These are phyloP conservation scores for Claviceps arundinis DNA, from an alignment of 2,329 filamentous ascomycete species.

Conservation along the genomic window DNA sequence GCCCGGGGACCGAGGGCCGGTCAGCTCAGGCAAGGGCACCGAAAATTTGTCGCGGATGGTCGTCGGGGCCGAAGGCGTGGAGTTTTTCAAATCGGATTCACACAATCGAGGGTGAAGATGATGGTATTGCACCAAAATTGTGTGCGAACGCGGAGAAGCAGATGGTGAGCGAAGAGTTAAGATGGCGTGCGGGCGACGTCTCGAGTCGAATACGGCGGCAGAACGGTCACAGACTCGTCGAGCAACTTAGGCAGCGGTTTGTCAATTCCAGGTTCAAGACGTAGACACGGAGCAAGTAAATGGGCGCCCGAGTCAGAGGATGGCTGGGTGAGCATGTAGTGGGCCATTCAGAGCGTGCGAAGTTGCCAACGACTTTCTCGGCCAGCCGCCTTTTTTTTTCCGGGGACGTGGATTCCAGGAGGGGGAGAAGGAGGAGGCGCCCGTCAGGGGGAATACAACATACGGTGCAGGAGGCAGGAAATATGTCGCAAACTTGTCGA, in stretches of 20 bases:
- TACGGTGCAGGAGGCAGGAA: background rate
- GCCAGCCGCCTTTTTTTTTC: constrained; percentile 26
- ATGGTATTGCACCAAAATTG: background rate
- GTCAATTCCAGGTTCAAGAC: constrained; percentile 11
- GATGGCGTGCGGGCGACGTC: background rate
- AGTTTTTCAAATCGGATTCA: background rate
- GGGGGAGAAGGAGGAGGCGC: background rate
- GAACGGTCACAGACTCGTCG: background rate
- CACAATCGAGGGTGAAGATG: background rate
- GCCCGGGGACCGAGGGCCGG: constrained; percentile 26
- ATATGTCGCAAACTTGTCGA: too few species aligned
- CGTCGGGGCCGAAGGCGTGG: background rate
- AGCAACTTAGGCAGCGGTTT: constrained; percentile 5
- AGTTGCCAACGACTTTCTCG: constrained; percentile 15
- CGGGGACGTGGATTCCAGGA: constrained; percentile 7
- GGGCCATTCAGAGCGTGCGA: constrained; percentile 14
- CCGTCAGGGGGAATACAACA: constrained; percentile 3
- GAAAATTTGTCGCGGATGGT: background rate
- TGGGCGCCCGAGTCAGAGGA: constrained; percentile 24
- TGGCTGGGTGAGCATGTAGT: constrained; percentile 32
- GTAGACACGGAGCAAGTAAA: constrained; percentile 17
- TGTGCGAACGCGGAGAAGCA: background rate
- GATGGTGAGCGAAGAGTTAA: background rate
- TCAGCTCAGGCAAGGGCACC: constrained; percentile 3
- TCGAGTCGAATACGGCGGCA: background rate